A percentile compares a stretch with the other conserved stretches of the same genome.
phyloP scores from a whole-genome alignment of 805 yeast genomes.

The Candida coleopterorum region DNA sequence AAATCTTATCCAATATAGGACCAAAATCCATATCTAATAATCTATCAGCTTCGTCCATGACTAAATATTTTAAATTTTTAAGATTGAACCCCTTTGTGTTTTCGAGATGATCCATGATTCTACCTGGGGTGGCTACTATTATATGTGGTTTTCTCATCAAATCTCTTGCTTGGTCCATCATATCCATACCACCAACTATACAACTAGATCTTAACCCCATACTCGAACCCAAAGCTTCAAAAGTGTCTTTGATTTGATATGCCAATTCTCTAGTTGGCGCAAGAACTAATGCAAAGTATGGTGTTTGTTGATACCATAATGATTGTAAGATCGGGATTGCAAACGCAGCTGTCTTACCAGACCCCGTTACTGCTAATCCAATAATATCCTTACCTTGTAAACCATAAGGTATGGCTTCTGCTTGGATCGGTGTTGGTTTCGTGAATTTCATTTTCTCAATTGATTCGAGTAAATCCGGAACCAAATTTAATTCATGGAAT shows the following conservation, averaged over 20 bases:
- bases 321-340: constrained; percentile 93
- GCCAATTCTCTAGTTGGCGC: constrained; percentile 87
- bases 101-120: constrained; percentile 90
- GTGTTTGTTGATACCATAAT: constrained; percentile 82
- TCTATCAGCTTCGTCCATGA: constrained; percentile 97
- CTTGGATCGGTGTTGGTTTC: constrained; percentile 91
- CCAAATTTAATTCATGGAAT: constrained; percentile 57
- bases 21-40: constrained; percentile 95
- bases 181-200: constrained; percentile 96
- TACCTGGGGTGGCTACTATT: constrained; percentile 93
- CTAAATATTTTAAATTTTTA: constrained; percentile 72
- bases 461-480: constrained; percentile 78
- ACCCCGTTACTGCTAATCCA: constrained; percentile 96
- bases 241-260: constrained; percentile 86
- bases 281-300: constrained; percentile 83
- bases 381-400: constrained; percentile 87
- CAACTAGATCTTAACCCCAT: constrained; percentile 93
- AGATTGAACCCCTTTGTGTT: constrained; percentile 86
- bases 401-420: constrained; percentile 87
- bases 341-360: constrained; percentile 98
- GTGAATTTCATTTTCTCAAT: constrained; percentile 68
- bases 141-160: constrained; percentile 91
- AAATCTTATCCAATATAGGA: constrained; percentile 83
- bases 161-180: constrained; percentile 96
- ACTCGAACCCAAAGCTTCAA: constrained; percentile 83